A percentile compares a stretch with the other conserved stretches of the same genome.
Conservation (phyloP, 2,329 filamentous ascomycete species). For the Ceratocystis destructans region DNA sequence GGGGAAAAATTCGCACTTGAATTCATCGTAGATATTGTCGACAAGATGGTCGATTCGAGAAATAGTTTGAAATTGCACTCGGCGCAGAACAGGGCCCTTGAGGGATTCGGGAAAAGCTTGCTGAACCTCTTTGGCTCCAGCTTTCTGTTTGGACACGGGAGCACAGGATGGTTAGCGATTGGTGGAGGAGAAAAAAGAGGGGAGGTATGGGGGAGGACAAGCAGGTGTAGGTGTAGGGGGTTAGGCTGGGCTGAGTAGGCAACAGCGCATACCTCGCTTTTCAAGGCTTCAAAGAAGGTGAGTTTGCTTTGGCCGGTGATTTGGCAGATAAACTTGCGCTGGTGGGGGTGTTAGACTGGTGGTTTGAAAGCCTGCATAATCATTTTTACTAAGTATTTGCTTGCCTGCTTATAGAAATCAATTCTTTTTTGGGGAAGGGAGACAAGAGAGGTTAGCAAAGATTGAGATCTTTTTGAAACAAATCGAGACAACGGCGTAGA, state of each 20-base stretch:
- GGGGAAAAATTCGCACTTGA: slow-evolving; percentile 81
- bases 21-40: slow-evolving; percentile 58
- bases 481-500: slow-evolving; percentile 15
- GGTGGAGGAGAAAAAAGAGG: neutral
- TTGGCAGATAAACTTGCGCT: slow-evolving; percentile 87
- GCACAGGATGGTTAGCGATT: slow-evolving; percentile 1
- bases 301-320: slow-evolving; percentile 87
- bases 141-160: slow-evolving; percentile 37
- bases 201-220: too few species aligned
- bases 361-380: neutral
- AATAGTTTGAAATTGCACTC: slow-evolving; percentile 80
- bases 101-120: slow-evolving; percentile 81
- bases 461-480: neutral
- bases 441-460: neutral
- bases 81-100: slow-evolving; percentile 78
- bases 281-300: slow-evolving; percentile 81
- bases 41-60: slow-evolving; percentile 75
- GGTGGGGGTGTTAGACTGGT: slow-evolving; percentile 17
- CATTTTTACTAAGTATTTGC: slow-evolving; percentile 21
- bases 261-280: slow-evolving; percentile 60
- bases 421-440: slow-evolving; percentile 41
- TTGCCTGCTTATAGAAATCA: slow-evolving; percentile 86
- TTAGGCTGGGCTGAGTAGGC: slow-evolving; percentile 19
- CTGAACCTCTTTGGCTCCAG: slow-evolving; percentile 78
- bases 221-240: slow-evolving; percentile 1